Percentiles rank a stretch among this genome's conserved stretches.
Evolutionary conservation across 129 eudicot species (phyloP).

Genomic region (Tanacetum coccineum): DNA sequence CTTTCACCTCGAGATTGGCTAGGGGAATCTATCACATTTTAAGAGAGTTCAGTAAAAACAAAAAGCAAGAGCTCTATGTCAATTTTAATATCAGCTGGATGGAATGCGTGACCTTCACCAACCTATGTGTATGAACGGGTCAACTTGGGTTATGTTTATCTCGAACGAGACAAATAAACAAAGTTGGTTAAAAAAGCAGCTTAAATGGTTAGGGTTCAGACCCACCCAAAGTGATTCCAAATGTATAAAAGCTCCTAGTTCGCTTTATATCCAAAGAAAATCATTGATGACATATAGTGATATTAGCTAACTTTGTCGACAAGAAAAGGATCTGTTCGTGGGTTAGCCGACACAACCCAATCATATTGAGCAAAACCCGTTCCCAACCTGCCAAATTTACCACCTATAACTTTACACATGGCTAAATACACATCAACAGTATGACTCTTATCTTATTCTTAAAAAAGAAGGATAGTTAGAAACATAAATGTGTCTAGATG

Average conservation of each 20-base stretch:
- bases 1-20: slow-evolving; percentile 17
- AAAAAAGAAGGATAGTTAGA: neutral
- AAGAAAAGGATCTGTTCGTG: neutral
- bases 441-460: neutral
- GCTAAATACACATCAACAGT: neutral
- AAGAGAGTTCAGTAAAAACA: slow-evolving; percentile 3
- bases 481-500: neutral
- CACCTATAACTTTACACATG: neutral
- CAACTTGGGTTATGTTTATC: neutral
- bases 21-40: slow-evolving; percentile 22
- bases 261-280: neutral
- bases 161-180: neutral
- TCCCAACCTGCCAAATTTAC: neutral
- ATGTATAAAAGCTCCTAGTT: neutral
- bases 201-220: neutral
- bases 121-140: too few species aligned
- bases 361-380: neutral
- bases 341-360: neutral
- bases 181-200: neutral
- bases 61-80: neutral
- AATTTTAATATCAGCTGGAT: neutral
- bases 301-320: too few species aligned
- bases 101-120: too few species aligned
- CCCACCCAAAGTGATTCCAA: neutral
- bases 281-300: neutral